Percentiles rank a stretch among this genome's conserved stretches.
phyloP scores from a whole-genome alignment of 2,329 filamentous ascomycete species.

The Xylaria sp. region DNA sequence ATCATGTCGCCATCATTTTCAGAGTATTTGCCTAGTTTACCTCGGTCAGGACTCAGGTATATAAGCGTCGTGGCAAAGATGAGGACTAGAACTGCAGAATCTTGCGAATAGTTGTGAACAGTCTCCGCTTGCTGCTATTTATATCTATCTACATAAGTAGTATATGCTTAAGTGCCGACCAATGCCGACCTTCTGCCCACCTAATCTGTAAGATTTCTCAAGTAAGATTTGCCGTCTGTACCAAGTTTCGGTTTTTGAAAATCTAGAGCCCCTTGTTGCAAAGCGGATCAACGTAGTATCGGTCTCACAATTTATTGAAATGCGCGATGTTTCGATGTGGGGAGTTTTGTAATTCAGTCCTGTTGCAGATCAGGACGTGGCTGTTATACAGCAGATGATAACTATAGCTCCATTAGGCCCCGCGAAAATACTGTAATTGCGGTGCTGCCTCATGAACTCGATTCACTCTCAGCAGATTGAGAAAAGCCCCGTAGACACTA shows the following conservation, averaged over 20 bases:
- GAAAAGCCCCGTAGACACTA: not conserved
- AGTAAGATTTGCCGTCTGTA: constrained; percentile 9
- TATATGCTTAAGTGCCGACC: not conserved
- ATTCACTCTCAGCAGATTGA: not conserved
- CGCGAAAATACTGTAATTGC: not conserved
- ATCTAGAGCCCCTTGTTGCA: constrained; percentile 9
- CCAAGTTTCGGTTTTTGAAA: constrained; percentile 19
- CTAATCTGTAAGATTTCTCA: constrained; percentile 1
- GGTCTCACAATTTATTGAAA: constrained; percentile 29
- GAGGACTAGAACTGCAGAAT: not conserved
- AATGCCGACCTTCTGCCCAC: not conserved
- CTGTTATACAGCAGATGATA: not conserved
- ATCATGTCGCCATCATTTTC: constrained; percentile 5
- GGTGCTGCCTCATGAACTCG: not conserved
- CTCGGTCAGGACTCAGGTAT: not conserved
- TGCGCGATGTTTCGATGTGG: constrained; percentile 25
- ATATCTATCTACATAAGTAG: constrained; percentile 19
- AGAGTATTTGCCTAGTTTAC: not conserved
- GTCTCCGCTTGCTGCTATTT: constrained; percentile 21
- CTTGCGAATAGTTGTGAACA: not conserved
- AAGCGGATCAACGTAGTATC: constrained; percentile 32
- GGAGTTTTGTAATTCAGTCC: constrained; percentile 25
- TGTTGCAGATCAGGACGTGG: constrained; percentile 18
- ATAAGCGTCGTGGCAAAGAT: constrained; percentile 8
- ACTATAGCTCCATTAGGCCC: not conserved